Evolutionary conservation across 78 protist species (phyloP).

Genomic region (Cyanophora paradoxa): DNA sequence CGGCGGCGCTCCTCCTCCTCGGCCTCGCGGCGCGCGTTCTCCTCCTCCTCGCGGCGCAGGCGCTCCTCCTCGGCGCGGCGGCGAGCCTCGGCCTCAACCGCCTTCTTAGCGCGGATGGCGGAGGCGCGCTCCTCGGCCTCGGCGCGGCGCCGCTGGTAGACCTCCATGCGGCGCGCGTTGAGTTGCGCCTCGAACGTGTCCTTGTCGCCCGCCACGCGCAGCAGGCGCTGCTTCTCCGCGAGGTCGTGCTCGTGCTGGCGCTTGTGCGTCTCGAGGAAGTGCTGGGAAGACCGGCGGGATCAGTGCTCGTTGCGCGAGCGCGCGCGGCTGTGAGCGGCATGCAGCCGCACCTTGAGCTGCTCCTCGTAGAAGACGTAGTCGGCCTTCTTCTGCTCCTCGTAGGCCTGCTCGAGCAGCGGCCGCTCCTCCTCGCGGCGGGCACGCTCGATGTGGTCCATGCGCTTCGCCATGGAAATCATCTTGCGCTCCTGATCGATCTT

Average conservation of each 20-base stretch:
- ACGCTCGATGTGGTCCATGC: conserved; percentile 40
- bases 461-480: neutral
- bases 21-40: no score
- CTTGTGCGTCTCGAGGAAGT: neutral
- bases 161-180: neutral
- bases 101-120: neutral
- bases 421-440: conserved; percentile 42
- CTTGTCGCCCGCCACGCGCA: conserved; percentile 9
- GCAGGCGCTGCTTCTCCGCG: neutral
- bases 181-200: neutral
- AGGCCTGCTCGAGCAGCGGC: neutral
- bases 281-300: neutral
- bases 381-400: conserved; percentile 21
- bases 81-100: neutral
- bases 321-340: no score
- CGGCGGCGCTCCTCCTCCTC: neutral
- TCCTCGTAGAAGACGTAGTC: conserved; percentile 9
- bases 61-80: neutral
- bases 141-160: neutral
- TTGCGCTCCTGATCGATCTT: conserved; percentile 18
- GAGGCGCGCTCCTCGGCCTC: neutral
- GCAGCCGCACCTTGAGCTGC: neutral
- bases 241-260: neutral
- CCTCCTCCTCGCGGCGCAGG: neutral
- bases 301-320: no score